These are phyloP conservation scores for Panicum hallii DNA, from an alignment of 202 grass and related monocot genomes.

Conservation along the genomic window DNA sequence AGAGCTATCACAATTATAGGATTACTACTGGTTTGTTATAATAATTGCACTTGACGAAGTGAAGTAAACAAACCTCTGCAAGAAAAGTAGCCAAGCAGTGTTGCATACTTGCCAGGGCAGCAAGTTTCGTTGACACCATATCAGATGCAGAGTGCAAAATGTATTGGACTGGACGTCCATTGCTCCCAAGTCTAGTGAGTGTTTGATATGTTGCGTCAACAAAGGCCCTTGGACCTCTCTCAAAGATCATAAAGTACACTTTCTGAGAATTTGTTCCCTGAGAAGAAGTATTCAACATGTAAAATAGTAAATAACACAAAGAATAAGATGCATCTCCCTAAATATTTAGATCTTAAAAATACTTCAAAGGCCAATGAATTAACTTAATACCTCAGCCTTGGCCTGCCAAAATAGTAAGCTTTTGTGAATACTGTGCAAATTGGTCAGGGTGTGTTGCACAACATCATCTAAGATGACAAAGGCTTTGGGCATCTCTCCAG, in stretches of 20 bases:
- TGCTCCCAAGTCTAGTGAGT: constrained; percentile 52
- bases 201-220: constrained; percentile 63
- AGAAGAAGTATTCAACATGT: constrained; percentile 20
- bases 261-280: constrained; percentile 86
- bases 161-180: constrained; percentile 64
- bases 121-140: constrained; percentile 78
- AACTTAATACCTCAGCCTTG: constrained; percentile 67
- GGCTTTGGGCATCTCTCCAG: constrained; percentile 57
- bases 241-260: constrained; percentile 95
- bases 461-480: constrained; percentile 81
- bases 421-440: constrained; percentile 87
- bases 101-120: constrained; percentile 73
- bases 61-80: constrained; percentile 73
- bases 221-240: constrained; percentile 93
- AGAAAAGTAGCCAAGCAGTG: constrained; percentile 77
- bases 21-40: constrained; percentile 2
- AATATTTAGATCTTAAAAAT: not conserved
- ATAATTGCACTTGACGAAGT: not conserved
- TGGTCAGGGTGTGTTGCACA: constrained; percentile 63
- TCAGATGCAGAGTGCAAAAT: constrained; percentile 73
- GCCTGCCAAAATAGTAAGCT: constrained; percentile 89
- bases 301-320: constrained; percentile 32
- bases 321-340: constrained; percentile 16
- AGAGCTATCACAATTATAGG: not conserved
- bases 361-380: constrained; percentile 19